These are phyloP conservation scores for Leccinum huronense DNA, from an alignment of 1,284 basidiomycete genomes.

Conservation along the genomic window DNA sequence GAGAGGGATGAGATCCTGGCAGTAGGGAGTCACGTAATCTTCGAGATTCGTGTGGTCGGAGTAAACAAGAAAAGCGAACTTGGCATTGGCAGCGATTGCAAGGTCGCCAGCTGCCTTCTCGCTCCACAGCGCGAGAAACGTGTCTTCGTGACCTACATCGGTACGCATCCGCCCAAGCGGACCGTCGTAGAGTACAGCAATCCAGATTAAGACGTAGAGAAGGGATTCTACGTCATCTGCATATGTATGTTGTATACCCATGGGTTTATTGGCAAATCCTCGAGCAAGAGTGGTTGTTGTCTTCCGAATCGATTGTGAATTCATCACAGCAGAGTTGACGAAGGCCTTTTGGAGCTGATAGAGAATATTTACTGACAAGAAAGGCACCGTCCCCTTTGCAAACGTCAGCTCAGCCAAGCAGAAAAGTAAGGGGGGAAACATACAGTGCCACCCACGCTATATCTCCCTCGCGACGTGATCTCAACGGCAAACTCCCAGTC, in stretches of 20 bases:
- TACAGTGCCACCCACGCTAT: neutral
- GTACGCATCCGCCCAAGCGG: neutral
- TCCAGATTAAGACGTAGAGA: neutral
- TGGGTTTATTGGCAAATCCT: neutral
- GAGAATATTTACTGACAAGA: neutral
- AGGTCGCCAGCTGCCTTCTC: neutral
- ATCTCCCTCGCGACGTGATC: neutral
- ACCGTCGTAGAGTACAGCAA: neutral
- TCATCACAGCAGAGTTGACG: neutral
- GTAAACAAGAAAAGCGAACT: neutral
- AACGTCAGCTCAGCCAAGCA: neutral
- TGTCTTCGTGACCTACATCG: neutral
- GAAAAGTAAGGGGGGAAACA: neutral
- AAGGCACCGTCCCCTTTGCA: neutral
- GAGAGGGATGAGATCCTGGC: neutral
- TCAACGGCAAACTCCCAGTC: neutral
- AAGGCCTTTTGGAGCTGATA: neutral
- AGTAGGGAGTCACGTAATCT: neutral
- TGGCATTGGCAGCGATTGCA: neutral
- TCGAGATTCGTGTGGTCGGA: neutral
- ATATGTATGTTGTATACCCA: neutral
- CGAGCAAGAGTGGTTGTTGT: neutral
- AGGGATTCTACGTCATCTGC: neutral
- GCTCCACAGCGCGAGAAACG: neutral
- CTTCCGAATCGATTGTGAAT: neutral